These are phyloP conservation scores for Platismatia glauca DNA, from an alignment of 495 filamentous ascomycete species.

Conservation along the genomic window DNA sequence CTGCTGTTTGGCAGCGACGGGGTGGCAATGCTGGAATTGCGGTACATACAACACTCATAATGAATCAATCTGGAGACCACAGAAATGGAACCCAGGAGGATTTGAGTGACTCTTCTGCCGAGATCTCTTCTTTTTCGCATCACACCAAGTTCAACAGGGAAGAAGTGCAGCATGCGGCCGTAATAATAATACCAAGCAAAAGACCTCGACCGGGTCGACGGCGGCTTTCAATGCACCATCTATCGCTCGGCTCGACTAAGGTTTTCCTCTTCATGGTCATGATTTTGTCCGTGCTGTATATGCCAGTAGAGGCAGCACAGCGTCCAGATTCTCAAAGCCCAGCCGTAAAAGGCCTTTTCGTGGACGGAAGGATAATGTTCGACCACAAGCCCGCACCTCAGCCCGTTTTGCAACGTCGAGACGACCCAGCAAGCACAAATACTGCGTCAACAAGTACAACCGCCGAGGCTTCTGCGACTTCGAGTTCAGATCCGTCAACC, in stretches of 20 bases:
- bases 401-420: slow-evolving; percentile 6
- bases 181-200: neutral
- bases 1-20: slow-evolving; percentile 9
- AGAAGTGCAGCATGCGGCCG: slow-evolving; percentile 7
- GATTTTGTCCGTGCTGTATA: slow-evolving; percentile 6
- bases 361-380: slow-evolving; percentile 9
- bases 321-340: neutral
- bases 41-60: slow-evolving; percentile 3
- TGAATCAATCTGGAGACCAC: neutral
- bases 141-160: neutral
- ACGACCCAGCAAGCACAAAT: slow-evolving; percentile 2
- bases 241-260: neutral
- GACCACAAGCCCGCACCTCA: neutral
- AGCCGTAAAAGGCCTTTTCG: neutral
- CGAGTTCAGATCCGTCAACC: slow-evolving; percentile 24
- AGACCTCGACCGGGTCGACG: slow-evolving; percentile 11
- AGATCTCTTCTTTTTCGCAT: neutral
- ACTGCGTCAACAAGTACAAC: slow-evolving; percentile 6
- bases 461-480: slow-evolving; percentile 11
- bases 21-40: slow-evolving; percentile 11
- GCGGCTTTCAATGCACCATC: slow-evolving; percentile 1
- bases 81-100: neutral
- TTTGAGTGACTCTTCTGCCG: neutral
- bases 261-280: slow-evolving; percentile 4
- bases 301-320: slow-evolving; percentile 6